Evolutionary conservation across 106 monocot genomes (phyloP), one percentile per base, ranked within the genome.

Genomic region (Gastrodia elata): DNA sequence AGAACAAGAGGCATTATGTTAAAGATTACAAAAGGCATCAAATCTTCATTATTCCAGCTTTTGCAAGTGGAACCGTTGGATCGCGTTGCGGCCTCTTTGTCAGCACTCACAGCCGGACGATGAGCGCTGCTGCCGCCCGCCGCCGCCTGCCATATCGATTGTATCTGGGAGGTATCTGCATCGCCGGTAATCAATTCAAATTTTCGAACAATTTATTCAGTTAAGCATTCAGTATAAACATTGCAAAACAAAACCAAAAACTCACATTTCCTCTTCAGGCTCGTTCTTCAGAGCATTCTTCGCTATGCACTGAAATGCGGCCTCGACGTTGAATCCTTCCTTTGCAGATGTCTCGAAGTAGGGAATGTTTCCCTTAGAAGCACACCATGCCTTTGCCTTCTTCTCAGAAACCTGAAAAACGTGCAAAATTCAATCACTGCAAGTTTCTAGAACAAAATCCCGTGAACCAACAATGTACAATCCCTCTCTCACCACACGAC

Each of bases 291-390:
- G 79, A 25, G 91, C 91, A 75, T 88, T 88, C 76, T 84, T 85
- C 28, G 91, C 91, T 78, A 91, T 91, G 58, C 91, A 86, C 71
- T 91, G 74, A 73, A 91, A 91, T 74, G 90, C 90, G 68, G 84
- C 84, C 77, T 91, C 90, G 16, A 87, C 90, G 52, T 91, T 91
- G 59, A 87, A 80, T 30, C 87, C 87, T 25, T 91, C 90, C 67
- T 91, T 91, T 8, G 90, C 90, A 68, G 90, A 91, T 38, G 90
- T 91, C 78, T 91, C 90, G 72, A 91, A 91, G 71, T 91, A 91
- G 36, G 90, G 90, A 55, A 91, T 91, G 74, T 91, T 87, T 5
- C 90, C 90, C 74, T 91, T 91, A n/a, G 90, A 87, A 36, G 86
- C 83, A 75, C 89, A 89, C 89, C 89, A 89, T 27, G 86, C 86